phyloP scores from a whole-genome alignment of 2,329 filamentous ascomycete species.

The Aspergillus hiratsukae region DNA sequence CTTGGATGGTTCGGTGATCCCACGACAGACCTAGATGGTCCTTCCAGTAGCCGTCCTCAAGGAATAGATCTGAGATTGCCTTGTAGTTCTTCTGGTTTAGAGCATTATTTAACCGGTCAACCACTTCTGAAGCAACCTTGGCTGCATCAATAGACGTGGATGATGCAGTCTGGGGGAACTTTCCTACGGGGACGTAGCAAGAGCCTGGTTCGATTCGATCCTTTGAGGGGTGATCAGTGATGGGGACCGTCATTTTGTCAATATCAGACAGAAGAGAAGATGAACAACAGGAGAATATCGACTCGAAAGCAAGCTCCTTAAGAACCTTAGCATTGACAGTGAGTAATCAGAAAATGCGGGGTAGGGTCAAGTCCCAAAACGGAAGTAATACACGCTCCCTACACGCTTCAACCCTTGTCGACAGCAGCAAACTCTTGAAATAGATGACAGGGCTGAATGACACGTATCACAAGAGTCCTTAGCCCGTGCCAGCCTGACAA shows the following conservation, averaged over 20 bases:
- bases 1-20: slow-evolving; percentile 53
- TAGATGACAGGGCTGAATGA: not conserved
- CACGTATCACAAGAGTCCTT: not conserved
- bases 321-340: not conserved
- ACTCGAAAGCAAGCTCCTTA: not conserved
- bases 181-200: slow-evolving; percentile 45
- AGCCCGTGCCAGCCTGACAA: not conserved
- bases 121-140: slow-evolving; percentile 32
- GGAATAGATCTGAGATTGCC: slow-evolving; percentile 42
- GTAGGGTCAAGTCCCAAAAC: not conserved
- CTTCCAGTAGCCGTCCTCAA: slow-evolving; percentile 53
- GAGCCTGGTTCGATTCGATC: slow-evolving; percentile 51
- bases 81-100: slow-evolving; percentile 32
- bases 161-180: slow-evolving; percentile 39
- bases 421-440: not conserved
- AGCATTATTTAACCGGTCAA: slow-evolving; percentile 38
- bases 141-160: slow-evolving; percentile 33
- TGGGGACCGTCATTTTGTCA: not conserved
- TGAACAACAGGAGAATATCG: not conserved
- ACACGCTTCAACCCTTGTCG: too few relatives aligned
- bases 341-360: not conserved
- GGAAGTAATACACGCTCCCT: too few relatives aligned
- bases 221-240: slow-evolving; percentile 28
- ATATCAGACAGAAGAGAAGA: not conserved
- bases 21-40: slow-evolving; percentile 56